Percentiles rank a stretch among this genome's conserved stretches.
phyloP scores from a whole-genome alignment of 2,329 filamentous ascomycete species.

The Aspergillus brunneoviolaceus region DNA sequence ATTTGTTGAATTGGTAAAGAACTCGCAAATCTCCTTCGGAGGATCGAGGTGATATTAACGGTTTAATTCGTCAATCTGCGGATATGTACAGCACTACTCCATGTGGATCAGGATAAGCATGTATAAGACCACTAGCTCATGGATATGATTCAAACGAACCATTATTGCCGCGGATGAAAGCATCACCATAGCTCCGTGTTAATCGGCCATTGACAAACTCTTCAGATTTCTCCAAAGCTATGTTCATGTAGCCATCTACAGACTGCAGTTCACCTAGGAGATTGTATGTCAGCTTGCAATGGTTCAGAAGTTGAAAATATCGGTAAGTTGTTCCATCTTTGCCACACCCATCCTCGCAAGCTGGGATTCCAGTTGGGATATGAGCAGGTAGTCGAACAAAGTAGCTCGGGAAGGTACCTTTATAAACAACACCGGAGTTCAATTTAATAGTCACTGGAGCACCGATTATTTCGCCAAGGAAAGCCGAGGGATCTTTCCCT shows the following conservation, averaged over 20 bases:
- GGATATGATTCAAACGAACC: slow-evolving; percentile 53
- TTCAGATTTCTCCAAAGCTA: slow-evolving; percentile 91
- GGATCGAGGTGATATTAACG: not conserved
- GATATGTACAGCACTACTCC: slow-evolving; percentile 42
- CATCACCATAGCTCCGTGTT: slow-evolving; percentile 83
- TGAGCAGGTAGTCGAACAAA: slow-evolving; percentile 2
- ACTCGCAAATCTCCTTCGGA: not conserved
- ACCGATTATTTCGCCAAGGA: slow-evolving; percentile 91
- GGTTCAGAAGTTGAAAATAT: not conserved
- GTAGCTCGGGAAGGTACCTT: slow-evolving; percentile 57
- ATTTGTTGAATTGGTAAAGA: not conserved
- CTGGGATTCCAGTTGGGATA: not conserved
- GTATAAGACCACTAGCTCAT: not conserved
- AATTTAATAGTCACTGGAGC: slow-evolving; percentile 93
- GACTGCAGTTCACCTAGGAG: slow-evolving; percentile 83
- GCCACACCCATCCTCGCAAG: not conserved
- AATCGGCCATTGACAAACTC: slow-evolving; percentile 86
- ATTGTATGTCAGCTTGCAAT: not conserved
- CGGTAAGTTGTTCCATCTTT: not conserved
- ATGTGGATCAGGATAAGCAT: not conserved
- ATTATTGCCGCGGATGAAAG: slow-evolving; percentile 94
- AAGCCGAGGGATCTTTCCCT: slow-evolving; percentile 88
- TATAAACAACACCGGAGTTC: slow-evolving; percentile 98
- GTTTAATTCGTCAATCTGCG: slow-evolving; percentile 24
- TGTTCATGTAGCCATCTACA: slow-evolving; percentile 99